Evolutionary conservation across 495 filamentous ascomycete genomes (phyloP).

Genomic region (Penicillium pancosmium): DNA sequence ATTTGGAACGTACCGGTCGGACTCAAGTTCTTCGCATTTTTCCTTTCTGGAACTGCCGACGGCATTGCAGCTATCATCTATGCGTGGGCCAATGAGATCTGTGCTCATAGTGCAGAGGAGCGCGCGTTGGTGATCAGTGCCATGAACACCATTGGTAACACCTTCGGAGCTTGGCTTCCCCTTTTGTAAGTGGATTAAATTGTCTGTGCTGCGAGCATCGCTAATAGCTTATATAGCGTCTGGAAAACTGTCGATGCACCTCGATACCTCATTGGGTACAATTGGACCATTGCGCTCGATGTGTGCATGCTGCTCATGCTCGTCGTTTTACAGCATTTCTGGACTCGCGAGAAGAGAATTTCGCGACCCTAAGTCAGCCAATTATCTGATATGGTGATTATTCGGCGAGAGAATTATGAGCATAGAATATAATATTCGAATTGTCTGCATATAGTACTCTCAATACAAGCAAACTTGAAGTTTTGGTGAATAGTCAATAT

Average conservation of each 20-base stretch:
- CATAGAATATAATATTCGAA: too few species aligned
- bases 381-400: neutral
- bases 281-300: constrained; percentile 32
- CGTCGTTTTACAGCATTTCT: constrained; percentile 25
- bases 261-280: constrained; percentile 31
- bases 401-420: too few species aligned
- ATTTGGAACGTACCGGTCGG: constrained; percentile 52
- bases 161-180: constrained; percentile 38
- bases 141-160: constrained; percentile 57
- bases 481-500: neutral
- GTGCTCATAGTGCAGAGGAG: constrained; percentile 56
- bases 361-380: neutral
- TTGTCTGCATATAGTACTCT: too few species aligned
- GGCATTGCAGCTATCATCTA: constrained; percentile 32
- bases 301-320: constrained; percentile 33
- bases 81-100: constrained; percentile 60
- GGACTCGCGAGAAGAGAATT: constrained; percentile 22
- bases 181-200: constrained; percentile 22
- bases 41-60: constrained; percentile 30
- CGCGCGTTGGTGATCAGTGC: constrained; percentile 55
- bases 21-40: constrained; percentile 52
- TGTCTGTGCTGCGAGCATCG: neutral
- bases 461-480: too few species aligned
- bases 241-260: constrained; percentile 35
- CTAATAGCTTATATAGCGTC: constrained; percentile 19